Percentiles rank a stretch among this genome's conserved stretches.
phyloP scores from a whole-genome alignment of 441 rosid species.

The Brassica hybrid region DNA sequence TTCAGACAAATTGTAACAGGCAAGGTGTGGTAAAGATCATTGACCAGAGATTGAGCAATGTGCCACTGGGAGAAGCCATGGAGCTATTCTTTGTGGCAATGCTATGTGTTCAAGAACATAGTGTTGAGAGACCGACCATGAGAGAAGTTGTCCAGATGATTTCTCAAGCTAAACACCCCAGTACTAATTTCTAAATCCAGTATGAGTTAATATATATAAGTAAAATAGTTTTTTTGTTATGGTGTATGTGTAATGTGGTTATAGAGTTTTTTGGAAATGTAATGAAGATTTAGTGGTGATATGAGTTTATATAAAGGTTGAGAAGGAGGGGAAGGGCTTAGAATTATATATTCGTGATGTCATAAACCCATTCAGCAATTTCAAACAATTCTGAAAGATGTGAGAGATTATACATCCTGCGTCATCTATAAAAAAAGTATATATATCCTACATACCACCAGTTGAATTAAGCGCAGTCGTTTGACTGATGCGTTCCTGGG shows the following conservation, averaged over 20 bases:
- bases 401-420: background rate
- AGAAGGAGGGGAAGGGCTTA: background rate
- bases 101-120: constrained; percentile 85
- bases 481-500: too few relatives aligned
- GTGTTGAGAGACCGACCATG: constrained; percentile 90
- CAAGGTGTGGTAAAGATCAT: constrained; percentile 67
- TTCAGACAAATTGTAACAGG: constrained; percentile 60
- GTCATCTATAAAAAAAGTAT: too few relatives aligned
- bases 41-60: constrained; percentile 56
- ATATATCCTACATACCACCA: too few relatives aligned
- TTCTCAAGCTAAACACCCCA: constrained; percentile 41
- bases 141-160: constrained; percentile 91
- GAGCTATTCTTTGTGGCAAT: constrained; percentile 84
- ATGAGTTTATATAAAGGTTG: constrained; percentile 26
- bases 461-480: too few relatives aligned
- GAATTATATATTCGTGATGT: background rate
- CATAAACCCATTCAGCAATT: background rate
- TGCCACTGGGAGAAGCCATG: constrained; percentile 66
- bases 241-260: constrained; percentile 18
- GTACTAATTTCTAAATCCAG: constrained; percentile 27
- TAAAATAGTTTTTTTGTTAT: constrained; percentile 1
- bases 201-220: constrained; percentile 15
- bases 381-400: background rate
- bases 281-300: constrained; percentile 33
- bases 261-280: constrained; percentile 34